A percentile compares a stretch with the other conserved stretches of the same genome.
These are phyloP conservation scores for Penicillium sp. DNA, from an alignment of 2,329 filamentous ascomycete genomes.

Conservation along the genomic window DNA sequence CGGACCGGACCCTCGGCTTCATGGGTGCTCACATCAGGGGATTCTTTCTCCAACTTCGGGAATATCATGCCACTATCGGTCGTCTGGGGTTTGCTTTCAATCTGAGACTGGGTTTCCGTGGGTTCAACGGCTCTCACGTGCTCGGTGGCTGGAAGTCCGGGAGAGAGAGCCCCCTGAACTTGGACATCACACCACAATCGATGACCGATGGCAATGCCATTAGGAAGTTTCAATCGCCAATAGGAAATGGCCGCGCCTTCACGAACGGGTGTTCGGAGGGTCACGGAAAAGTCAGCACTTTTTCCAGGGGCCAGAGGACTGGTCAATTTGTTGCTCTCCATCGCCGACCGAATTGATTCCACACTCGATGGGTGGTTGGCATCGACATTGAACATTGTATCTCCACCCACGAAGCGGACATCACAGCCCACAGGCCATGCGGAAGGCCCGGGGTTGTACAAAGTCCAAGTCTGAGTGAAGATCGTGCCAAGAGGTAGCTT, in stretches of 20 bases:
- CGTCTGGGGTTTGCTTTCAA: conserved; percentile 34
- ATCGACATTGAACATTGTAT: conserved; percentile 93
- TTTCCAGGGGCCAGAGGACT: conserved; percentile 65
- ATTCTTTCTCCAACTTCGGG: conserved; percentile 92
- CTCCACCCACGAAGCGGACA: conserved; percentile 85
- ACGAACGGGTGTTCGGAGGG: conserved; percentile 72
- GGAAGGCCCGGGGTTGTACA: conserved; percentile 73
- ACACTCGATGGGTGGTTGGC: conserved; percentile 71
- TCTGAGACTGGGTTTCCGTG: conserved; percentile 29
- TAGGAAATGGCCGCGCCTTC: conserved; percentile 82
- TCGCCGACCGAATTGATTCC: conserved; percentile 67
- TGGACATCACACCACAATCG: conserved; percentile 91
- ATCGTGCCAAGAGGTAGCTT: conserved; percentile 62
- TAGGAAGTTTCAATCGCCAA: conserved; percentile 82
- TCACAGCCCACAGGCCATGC: conserved; percentile 85
- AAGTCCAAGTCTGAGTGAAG: conserved; percentile 86
- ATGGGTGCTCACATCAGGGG: conserved; percentile 73
- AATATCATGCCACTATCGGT: conserved; percentile 79
- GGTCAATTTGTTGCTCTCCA: conserved; percentile 72
- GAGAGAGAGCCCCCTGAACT: conserved; percentile 44
- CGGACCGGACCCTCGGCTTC: conserved; percentile 41
- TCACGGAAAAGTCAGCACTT: conserved; percentile 72
- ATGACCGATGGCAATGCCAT: conserved; percentile 81
- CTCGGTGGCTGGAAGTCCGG: conserved; percentile 8
- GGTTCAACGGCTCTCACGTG: conserved; percentile 19